A percentile compares a stretch with the other conserved stretches of the same genome.
These are phyloP conservation scores for Platanthera zijinensis DNA, from an alignment of 106 monocot genomes.

Conservation along the genomic window DNA sequence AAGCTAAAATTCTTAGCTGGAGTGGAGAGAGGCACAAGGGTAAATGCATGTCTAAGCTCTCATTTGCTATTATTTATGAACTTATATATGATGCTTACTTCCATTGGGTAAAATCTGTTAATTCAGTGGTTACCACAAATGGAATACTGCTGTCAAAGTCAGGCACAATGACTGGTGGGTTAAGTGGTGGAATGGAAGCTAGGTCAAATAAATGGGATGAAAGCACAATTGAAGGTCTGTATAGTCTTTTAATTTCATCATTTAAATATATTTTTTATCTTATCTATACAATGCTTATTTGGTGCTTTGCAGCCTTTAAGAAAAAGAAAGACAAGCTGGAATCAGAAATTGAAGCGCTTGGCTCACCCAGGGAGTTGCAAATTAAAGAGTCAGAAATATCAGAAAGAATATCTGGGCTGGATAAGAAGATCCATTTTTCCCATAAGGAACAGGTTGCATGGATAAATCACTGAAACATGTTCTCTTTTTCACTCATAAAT, in stretches of 20 bases:
- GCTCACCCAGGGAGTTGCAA: conserved; percentile 75
- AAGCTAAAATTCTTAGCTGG: conserved; percentile 96
- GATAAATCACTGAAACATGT: not conserved
- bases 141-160: conserved; percentile 94
- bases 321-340: conserved; percentile 69
- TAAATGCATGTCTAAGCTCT: conserved; percentile 12
- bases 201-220: conserved; percentile 99
- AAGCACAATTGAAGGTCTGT: conserved; percentile 66
- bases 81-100: conserved; percentile 2
- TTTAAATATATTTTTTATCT: conserved; percentile 2
- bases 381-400: conserved; percentile 69
- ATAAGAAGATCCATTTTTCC: conserved; percentile 79
- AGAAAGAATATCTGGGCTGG: conserved; percentile 75
- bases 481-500: not conserved
- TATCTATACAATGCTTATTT: conserved; percentile 7
- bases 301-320: conserved; percentile 52
- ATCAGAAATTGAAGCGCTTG: conserved; percentile 71
- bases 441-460: conserved; percentile 68
- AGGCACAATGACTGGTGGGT: conserved; percentile 98
- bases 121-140: conserved; percentile 88
- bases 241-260: not conserved
- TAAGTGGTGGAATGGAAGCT: conserved; percentile 97
- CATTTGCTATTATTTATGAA: not conserved
- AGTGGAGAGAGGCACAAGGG: conserved; percentile 92
- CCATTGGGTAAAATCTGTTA: conserved; percentile 7